Conservation (phyloP, 345 rosid genomes). For the Acer saccharum region DNA sequence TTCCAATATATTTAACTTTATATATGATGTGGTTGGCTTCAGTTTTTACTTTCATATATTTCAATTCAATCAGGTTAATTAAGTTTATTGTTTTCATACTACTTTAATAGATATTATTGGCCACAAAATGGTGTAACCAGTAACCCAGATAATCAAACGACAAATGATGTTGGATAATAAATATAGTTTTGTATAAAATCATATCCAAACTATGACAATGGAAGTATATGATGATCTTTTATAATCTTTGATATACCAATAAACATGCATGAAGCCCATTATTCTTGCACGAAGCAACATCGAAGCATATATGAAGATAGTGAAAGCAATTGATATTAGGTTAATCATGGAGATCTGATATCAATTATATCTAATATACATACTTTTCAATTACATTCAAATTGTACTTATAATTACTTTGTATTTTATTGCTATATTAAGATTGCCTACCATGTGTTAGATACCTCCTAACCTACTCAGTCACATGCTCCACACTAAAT, state of each 20-base stretch:
- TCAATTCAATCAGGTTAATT: too few species aligned
- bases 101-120: background rate
- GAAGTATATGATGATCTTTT: background rate
- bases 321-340: conserved; percentile 26
- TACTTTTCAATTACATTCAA: background rate
- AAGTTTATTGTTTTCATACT: too few species aligned
- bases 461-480: conserved; percentile 39
- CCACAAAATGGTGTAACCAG: background rate
- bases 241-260: conserved; percentile 23
- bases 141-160: background rate
- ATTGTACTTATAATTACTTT: background rate
- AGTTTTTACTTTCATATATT: too few species aligned
- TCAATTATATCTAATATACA: background rate
- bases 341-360: conserved; percentile 40
- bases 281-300: conserved; percentile 22
- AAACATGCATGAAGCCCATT: conserved; percentile 44
- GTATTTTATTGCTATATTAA: conserved; percentile 11
- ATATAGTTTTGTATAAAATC: background rate
- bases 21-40: too few species aligned
- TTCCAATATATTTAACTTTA: too few species aligned
- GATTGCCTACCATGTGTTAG: conserved; percentile 35
- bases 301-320: conserved; percentile 16
- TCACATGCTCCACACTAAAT: conserved; percentile 33
- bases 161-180: too few species aligned
- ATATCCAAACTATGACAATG: background rate